These are phyloP conservation scores for Zanthoxylum bungeanum DNA, from an alignment of 345 rosid genomes.

Conservation along the genomic window DNA sequence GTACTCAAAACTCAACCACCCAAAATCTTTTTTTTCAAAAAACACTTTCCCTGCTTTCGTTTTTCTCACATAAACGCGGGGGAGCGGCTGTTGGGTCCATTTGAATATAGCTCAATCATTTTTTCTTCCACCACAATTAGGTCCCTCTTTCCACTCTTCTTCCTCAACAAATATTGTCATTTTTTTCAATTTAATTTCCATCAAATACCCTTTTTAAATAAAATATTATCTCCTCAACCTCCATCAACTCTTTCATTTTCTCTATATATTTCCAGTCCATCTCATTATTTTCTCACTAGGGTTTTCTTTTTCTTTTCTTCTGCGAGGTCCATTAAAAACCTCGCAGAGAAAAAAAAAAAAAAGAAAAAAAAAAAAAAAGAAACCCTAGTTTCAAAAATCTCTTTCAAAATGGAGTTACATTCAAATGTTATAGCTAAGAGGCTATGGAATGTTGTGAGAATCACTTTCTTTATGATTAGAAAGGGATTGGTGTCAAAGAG, in stretches of 20 bases:
- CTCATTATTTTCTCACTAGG: constrained; percentile 18
- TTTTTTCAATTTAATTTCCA: too few species aligned
- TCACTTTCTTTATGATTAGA: constrained; percentile 45
- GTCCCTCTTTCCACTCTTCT: constrained; percentile 10
- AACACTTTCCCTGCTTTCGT: background rate
- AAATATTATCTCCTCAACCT: background rate
- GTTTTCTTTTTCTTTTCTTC: constrained; percentile 41
- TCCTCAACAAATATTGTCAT: background rate
- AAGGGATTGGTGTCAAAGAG: constrained; percentile 47
- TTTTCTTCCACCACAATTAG: background rate
- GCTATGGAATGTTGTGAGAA: constrained; percentile 49
- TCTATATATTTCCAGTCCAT: constrained; percentile 24
- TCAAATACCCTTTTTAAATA: background rate
- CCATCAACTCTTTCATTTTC: background rate
- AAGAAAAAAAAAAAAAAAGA: constrained; percentile 22
- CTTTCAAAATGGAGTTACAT: constrained; percentile 40
- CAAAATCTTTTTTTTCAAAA: background rate
- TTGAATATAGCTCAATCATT: background rate
- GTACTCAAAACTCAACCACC: constrained; percentile 7
- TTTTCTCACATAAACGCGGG: constrained; percentile 8
- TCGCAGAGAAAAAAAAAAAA: constrained; percentile 46
- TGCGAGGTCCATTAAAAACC: constrained; percentile 43
- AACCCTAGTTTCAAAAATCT: too few species aligned
- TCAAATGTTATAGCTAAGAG: constrained; percentile 32
- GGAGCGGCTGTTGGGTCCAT: constrained; percentile 39